Evolutionary conservation across 352 stramenopile species (phyloP).

Genomic region (Globisporangium cederbergense): DNA sequence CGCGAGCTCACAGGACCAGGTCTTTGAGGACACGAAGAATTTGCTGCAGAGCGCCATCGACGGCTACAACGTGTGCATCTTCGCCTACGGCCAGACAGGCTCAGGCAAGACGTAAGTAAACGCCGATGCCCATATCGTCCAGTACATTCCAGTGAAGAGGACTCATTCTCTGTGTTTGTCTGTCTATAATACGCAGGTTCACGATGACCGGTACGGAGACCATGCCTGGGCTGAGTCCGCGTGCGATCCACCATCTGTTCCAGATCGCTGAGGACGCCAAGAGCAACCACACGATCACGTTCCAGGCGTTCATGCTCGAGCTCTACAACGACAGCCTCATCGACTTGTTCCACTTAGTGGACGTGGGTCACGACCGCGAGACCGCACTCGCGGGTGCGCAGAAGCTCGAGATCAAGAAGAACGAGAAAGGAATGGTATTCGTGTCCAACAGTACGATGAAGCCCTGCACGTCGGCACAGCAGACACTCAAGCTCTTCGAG

Average conservation of each 20-base stretch:
- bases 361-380: constrained; percentile 38
- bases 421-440: constrained; percentile 90
- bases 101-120: constrained; percentile 77
- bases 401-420: constrained; percentile 94
- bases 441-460: constrained; percentile 87
- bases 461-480: constrained; percentile 52
- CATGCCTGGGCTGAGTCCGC: constrained; percentile 80
- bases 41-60: constrained; percentile 89
- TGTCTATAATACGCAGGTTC: constrained; percentile 29
- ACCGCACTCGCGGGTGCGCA: constrained; percentile 26
- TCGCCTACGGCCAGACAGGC: constrained; percentile 93
- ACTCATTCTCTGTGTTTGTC: too few species aligned
- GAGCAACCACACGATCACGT: constrained; percentile 57
- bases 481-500: constrained; percentile 87
- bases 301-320: constrained; percentile 90
- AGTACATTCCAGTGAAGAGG: too few species aligned
- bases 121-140: too few species aligned
- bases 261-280: constrained; percentile 47
- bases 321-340: constrained; percentile 92
- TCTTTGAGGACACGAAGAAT: constrained; percentile 93
- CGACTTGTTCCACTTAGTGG: constrained; percentile 85
- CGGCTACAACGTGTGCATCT: constrained; percentile 92
- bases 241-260: constrained; percentile 88
- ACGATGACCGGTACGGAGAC: constrained; percentile 87
- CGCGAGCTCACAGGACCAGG: constrained; percentile 64